Conservation (phyloP, 148 eudicot species). For the Oxyria digyna region DNA sequence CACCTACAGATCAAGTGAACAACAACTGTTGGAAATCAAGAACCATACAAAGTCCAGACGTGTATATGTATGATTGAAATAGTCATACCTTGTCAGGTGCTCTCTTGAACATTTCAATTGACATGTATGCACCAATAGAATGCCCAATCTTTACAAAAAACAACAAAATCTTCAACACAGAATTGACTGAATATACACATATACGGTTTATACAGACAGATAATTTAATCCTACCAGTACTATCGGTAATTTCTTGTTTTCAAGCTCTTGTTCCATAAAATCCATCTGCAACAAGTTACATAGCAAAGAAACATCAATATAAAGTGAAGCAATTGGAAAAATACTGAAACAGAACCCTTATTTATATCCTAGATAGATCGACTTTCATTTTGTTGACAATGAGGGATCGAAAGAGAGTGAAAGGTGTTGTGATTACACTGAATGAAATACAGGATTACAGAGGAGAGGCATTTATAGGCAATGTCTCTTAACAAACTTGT, state of each 20-base stretch:
- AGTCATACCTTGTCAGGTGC: slow-evolving; percentile 42
- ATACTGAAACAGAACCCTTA: not conserved
- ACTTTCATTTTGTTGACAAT: not conserved
- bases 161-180: not conserved
- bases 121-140: slow-evolving; percentile 78
- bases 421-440: too few relatives aligned
- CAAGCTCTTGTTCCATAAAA: slow-evolving; percentile 52
- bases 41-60: not conserved
- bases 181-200: not conserved
- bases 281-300: slow-evolving; percentile 39
- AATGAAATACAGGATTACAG: too few relatives aligned
- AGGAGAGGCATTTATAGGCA: too few relatives aligned
- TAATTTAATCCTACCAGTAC: slow-evolving; percentile 38
- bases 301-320: not conserved
- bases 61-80: not conserved
- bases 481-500: too few relatives aligned
- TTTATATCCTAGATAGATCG: not conserved
- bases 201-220: not conserved
- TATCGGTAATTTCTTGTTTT: slow-evolving; percentile 38
- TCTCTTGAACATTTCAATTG: slow-evolving; percentile 54
- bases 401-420: too few relatives aligned
- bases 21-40: slow-evolving; percentile 11
- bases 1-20: slow-evolving; percentile 42
- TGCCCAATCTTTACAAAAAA: slow-evolving; percentile 62
- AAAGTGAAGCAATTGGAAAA: not conserved